A percentile compares a stretch with the other conserved stretches of the same genome.
Conservation (phyloP, 768 basidiomycete genomes). For the Suillus cothurnatus region DNA sequence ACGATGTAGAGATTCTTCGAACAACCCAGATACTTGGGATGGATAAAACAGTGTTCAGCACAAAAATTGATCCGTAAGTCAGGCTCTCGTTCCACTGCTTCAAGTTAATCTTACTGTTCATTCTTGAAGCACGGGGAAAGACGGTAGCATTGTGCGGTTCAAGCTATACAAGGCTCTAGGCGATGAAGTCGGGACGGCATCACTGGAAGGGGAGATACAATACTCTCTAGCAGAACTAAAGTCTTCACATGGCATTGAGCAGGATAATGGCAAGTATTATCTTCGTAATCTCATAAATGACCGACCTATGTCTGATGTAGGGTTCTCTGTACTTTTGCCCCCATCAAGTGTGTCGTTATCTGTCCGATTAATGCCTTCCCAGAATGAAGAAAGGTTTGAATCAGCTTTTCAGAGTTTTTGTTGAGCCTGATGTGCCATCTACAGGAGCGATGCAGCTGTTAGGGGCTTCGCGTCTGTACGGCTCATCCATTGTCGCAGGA, state of each 20-base stretch:
- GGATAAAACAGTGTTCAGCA: neutral
- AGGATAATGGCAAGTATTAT: neutral
- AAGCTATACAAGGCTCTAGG: neutral
- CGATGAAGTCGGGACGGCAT: neutral
- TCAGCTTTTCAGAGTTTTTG: neutral
- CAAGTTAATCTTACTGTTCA: neutral
- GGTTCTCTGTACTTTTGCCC: neutral
- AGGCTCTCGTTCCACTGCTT: neutral
- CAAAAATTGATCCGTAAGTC: slow-evolving; percentile 1
- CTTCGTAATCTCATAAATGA: neutral
- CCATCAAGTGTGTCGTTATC: neutral
- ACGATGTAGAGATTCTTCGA: neutral
- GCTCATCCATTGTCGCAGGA: neutral
- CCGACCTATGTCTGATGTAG: neutral
- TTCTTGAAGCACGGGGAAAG: neutral
- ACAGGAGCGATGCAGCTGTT: neutral
- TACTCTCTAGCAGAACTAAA: neutral
- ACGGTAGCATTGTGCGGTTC: neutral
- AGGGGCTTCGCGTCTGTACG: neutral
- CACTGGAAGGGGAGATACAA: neutral
- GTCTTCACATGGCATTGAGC: neutral
- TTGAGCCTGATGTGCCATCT: neutral
- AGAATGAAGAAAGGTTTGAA: neutral
- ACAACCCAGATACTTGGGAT: neutral
- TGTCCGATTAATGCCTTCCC: neutral